Conservation (phyloP, 345 rosid species). For the rapeseed (Brassica napus) region DNA sequence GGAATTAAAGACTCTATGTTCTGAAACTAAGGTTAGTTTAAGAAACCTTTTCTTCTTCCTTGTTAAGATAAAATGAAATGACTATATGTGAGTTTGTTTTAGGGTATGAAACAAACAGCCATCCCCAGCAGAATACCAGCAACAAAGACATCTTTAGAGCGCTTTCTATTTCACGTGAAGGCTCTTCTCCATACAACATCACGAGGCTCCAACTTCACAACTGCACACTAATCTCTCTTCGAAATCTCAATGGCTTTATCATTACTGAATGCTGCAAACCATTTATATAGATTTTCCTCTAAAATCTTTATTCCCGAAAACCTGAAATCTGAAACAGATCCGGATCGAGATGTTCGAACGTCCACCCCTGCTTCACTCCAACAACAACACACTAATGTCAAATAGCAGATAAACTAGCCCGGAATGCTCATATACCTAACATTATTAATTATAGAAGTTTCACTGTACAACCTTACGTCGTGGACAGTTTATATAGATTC, state of each 20-base stretch:
- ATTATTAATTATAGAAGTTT: too few species aligned
- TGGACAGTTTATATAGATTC: neutral
- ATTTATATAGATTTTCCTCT: neutral
- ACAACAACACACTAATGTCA: too few species aligned
- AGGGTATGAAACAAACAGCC: constrained; percentile 75
- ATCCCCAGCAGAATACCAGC: constrained; percentile 77
- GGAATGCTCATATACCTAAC: too few species aligned
- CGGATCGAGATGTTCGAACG: too few species aligned
- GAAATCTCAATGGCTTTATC: neutral
- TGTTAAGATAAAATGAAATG: neutral
- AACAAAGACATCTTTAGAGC: constrained; percentile 79
- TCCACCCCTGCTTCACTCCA: too few species aligned
- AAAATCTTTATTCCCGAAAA: too few species aligned
- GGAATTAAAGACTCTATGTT: constrained; percentile 86
- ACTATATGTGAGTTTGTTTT: constrained; percentile 20
- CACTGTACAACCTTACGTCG: neutral
- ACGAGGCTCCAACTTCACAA: constrained; percentile 59
- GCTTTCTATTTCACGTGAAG: constrained; percentile 76
- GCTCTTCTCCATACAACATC: constrained; percentile 73
- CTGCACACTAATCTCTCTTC: neutral
- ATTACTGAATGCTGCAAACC: neutral
- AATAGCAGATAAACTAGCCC: too few species aligned
- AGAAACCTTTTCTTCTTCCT: neutral
- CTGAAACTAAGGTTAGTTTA: constrained; percentile 79
- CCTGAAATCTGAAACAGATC: too few species aligned